These are phyloP conservation scores for Umbelopsis ramanniana DNA, from an alignment of 192 early-diverging fungal species.

Conservation along the genomic window DNA sequence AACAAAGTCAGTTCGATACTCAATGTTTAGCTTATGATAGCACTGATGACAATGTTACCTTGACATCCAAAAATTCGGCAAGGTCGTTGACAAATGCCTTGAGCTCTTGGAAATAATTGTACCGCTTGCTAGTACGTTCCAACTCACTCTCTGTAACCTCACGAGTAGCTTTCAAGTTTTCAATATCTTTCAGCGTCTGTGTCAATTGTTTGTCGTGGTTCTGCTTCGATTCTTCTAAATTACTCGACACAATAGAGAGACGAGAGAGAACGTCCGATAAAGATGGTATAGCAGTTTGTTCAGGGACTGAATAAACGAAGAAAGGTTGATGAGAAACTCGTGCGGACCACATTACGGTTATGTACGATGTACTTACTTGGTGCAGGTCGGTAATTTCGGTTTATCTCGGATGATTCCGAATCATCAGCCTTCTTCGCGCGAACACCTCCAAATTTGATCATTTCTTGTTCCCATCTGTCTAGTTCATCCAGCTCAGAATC, in stretches of 20 bases:
- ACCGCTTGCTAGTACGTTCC: conserved; percentile 43
- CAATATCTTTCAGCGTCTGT: conserved; percentile 43
- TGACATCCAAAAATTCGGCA: conserved; percentile 58
- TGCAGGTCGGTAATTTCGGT: conserved; percentile 12
- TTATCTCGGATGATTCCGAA: conserved; percentile 2
- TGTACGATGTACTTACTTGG: neutral
- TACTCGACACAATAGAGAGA: conserved; percentile 33
- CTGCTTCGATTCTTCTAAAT: conserved; percentile 31
- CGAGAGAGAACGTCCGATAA: conserved; percentile 42
- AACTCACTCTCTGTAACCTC: conserved; percentile 47
- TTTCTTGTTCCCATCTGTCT: conserved; percentile 58
- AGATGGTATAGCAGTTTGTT: conserved; percentile 38
- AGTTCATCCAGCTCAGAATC: conserved; percentile 54
- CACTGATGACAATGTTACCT: conserved; percentile 34
- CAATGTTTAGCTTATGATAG: neutral
- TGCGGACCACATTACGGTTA: too few species aligned
- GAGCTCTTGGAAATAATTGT: conserved; percentile 59
- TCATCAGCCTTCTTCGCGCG: conserved; percentile 6
- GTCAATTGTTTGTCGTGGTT: conserved; percentile 44
- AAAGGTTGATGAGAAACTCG: neutral
- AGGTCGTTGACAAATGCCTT: conserved; percentile 51
- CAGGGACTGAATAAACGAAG: conserved; percentile 55
- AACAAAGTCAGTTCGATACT: neutral
- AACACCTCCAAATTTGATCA: conserved; percentile 57
- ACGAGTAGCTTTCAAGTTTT: conserved; percentile 24